phyloP scores from a whole-genome alignment of 2,329 filamentous ascomycete species.

The Phialemoniopsis sp. region DNA sequence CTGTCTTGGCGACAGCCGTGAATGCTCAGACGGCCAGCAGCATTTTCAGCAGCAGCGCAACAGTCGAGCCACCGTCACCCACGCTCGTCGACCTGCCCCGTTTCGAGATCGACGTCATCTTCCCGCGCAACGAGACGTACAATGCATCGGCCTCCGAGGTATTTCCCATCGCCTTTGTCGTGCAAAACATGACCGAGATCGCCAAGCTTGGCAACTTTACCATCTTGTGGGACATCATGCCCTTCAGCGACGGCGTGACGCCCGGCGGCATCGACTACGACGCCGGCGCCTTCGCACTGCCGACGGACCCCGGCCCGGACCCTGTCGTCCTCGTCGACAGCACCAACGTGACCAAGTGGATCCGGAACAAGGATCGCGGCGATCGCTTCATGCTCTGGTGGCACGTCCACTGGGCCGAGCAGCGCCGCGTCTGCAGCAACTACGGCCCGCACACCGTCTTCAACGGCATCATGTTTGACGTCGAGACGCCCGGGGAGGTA shows the following conservation, averaged over 20 bases:
- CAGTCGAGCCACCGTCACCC: too few relatives aligned
- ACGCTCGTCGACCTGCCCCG: too few relatives aligned
- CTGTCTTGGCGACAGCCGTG: too few relatives aligned
- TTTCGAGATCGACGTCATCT: background rate
- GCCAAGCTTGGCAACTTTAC: background rate
- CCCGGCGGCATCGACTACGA: background rate
- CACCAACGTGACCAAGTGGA: background rate
- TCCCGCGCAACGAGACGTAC: conserved; percentile 1
- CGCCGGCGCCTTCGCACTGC: background rate
- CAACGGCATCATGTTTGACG: background rate
- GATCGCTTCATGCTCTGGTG: background rate
- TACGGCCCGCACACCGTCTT: background rate
- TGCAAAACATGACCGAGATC: background rate
- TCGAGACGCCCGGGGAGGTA: background rate
- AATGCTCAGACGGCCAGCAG: too few relatives aligned
- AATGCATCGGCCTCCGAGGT: background rate
- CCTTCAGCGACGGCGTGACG: background rate
- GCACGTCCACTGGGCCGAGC: background rate
- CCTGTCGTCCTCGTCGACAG: background rate
- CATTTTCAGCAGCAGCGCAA: too few relatives aligned
- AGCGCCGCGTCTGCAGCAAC: background rate
- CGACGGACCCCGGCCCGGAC: background rate
- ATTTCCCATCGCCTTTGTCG: background rate
- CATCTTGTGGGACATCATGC: background rate
- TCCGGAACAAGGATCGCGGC: background rate